Evolutionary conservation across 2,329 filamentous ascomycete genomes (phyloP), one percentile per base, ranked within the genome.

Genomic region (Cylindrodendrum hubeiense): DNA sequence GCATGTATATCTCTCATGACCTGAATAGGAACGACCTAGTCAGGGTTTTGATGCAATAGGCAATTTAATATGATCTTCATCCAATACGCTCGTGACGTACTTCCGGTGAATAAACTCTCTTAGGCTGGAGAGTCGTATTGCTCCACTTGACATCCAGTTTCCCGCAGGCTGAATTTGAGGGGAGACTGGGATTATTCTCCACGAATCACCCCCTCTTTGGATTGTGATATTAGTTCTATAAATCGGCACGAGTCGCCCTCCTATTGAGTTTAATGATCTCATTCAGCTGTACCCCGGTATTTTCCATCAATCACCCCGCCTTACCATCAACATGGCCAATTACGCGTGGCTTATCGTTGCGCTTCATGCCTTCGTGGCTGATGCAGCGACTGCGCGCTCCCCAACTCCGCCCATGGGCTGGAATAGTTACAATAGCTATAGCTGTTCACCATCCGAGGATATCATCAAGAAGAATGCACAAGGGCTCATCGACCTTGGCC

Each of bases 361-460:
- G n/a, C 54, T 21, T n/a, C 50, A 52, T 22, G 21, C n/a, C 8
- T 43, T 61, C 6, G 30, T 24, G 5, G 49, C 30, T 8, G 33
- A 55, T n/a, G 52, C 52, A 26, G 50, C 50, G n/a, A 71, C 57
- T 0, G 66, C 63, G 1, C 74, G 65, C 26, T 76, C 77, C 1
- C 67, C 74, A 5, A 80, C 80, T 1, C 82, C 83, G 2, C 79
- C 80, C 0, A 83, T 84, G 82, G 81, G 86, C 13, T 90, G 87
- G 87, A 89, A 89, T 65, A 85, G 83, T 2, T 90, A 90, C 68
- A 90, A 90, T 58, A 81, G 83, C 44, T 74, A 74, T 15, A 63
- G 60, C 17, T 74, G 72, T 34, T 57, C 49, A 4, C 68, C 68
- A 0, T 62, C 65, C 0, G 72, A 74, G 22, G 57, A 63, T 0